Evolutionary conservation across 2,329 filamentous ascomycete species (phyloP).

Genomic region (Ophiostoma ulmi): DNA sequence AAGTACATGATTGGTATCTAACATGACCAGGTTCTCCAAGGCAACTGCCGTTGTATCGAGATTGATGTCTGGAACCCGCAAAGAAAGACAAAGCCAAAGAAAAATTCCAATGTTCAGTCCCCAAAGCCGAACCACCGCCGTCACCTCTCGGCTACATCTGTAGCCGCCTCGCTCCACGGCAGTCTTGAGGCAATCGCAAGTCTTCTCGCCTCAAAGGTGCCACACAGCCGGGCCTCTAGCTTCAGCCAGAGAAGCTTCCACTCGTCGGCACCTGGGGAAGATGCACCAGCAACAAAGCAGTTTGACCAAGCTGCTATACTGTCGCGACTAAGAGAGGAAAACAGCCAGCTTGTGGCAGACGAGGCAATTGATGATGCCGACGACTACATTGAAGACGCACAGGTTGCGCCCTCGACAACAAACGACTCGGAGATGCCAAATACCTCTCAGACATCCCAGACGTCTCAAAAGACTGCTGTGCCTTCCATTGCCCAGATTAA

Average conservation of each 20-base stretch:
- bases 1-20: background rate
- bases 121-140: conserved; percentile 38
- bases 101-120: conserved; percentile 32
- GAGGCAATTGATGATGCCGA: conserved; percentile 25
- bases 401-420: conserved; percentile 9
- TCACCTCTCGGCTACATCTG: conserved; percentile 40
- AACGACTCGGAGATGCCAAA: conserved; percentile 14
- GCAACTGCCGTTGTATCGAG: conserved; percentile 84
- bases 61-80: conserved; percentile 88
- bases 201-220: conserved; percentile 27
- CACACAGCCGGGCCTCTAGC: conserved; percentile 41
- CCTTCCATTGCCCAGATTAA: conserved; percentile 21
- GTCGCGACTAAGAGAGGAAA: background rate
- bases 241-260: conserved; percentile 30
- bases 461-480: background rate
- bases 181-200: conserved; percentile 33
- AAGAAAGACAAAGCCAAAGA: conserved; percentile 38
- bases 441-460: conserved; percentile 13
- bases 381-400: conserved; percentile 27
- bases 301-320: background rate
- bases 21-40: conserved; percentile 56
- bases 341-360: conserved; percentile 21
- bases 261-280: background rate
- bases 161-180: conserved; percentile 38
- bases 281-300: background rate